phyloP scores from a whole-genome alignment of 192 early-diverging fungal genomes.

The Helicostylum pulchrum region DNA sequence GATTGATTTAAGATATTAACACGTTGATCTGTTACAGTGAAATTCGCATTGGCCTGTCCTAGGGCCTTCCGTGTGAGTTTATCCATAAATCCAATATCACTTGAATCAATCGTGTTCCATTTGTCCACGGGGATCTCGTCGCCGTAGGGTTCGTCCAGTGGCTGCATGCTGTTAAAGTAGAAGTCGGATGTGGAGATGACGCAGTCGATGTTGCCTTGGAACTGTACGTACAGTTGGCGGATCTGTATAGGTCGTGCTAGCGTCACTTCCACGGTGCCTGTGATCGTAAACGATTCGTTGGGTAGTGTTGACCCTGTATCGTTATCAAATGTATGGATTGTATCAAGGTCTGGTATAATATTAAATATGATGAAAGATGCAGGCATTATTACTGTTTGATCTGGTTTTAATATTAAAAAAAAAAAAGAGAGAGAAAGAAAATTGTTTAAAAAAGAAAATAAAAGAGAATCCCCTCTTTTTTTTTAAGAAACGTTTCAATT shows the following conservation, averaged over 20 bases:
- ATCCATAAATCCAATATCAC: neutral
- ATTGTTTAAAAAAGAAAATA: neutral
- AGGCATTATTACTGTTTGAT: neutral
- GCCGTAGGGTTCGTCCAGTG: too few species aligned
- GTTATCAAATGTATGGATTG: conserved; percentile 7
- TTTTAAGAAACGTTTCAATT: conserved; percentile 1
- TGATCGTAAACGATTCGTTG: conserved; percentile 2
- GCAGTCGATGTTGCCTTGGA: neutral
- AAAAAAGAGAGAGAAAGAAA: neutral
- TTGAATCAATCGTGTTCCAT: neutral
- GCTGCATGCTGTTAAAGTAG: neutral
- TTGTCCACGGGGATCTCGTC: conserved; percentile 1
- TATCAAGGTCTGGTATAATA: conserved; percentile 13
- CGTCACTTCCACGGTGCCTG: neutral
- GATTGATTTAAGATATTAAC: neutral
- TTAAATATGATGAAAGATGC: neutral
- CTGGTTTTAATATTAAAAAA: neutral
- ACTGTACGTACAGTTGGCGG: conserved; percentile 7
- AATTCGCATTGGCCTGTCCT: neutral
- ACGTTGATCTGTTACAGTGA: neutral
- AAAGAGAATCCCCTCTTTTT: neutral
- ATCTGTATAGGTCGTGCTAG: neutral
- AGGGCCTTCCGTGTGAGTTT: conserved; percentile 3
- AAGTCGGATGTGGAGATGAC: conserved; percentile 2
- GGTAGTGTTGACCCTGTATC: neutral